Conservation (phyloP, 192 early-diverging fungal genomes). For the Podila clonocystis region DNA sequence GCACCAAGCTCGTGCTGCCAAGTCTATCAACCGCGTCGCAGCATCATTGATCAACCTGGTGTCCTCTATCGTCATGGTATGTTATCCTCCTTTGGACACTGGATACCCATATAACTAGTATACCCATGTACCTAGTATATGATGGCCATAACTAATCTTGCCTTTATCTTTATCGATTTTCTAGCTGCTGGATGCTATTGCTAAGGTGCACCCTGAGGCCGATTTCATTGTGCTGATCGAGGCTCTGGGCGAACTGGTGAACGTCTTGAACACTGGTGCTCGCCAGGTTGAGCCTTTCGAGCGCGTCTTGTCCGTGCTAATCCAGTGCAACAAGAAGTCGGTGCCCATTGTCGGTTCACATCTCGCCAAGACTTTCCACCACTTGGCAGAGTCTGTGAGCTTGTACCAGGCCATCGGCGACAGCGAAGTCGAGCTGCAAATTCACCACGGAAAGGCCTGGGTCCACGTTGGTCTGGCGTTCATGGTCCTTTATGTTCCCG, state of each 20-base stretch:
- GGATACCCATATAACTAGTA: neutral
- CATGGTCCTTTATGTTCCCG: slow-evolving; percentile 79
- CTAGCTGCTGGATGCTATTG: slow-evolving; percentile 41
- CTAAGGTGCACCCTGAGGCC: slow-evolving; percentile 20
- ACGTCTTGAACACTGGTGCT: slow-evolving; percentile 9
- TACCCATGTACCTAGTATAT: no score
- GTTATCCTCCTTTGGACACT: neutral
- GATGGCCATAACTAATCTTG: neutral
- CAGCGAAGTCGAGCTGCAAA: slow-evolving; percentile 25
- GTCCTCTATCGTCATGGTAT: slow-evolving; percentile 38
- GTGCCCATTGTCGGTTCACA: slow-evolving; percentile 27
- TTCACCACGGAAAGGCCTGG: slow-evolving; percentile 65
- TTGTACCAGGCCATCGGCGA: slow-evolving; percentile 21
- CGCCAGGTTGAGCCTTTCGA: slow-evolving; percentile 19
- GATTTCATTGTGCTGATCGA: slow-evolving; percentile 15
- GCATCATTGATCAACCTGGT: slow-evolving; percentile 44
- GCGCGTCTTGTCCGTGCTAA: slow-evolving; percentile 1
- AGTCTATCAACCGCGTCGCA: slow-evolving; percentile 43
- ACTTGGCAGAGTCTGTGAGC: slow-evolving; percentile 22
- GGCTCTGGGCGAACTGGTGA: slow-evolving; percentile 14
- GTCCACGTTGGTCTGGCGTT: slow-evolving; percentile 67
- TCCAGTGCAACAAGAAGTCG: slow-evolving; percentile 13
- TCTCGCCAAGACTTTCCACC: slow-evolving; percentile 20
- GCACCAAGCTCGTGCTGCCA: slow-evolving; percentile 38
- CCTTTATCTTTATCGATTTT: neutral